Base-by-base conservation (phyloP, 768 basidiomycete species). In the Gymnopilus dilepis region DNA sequence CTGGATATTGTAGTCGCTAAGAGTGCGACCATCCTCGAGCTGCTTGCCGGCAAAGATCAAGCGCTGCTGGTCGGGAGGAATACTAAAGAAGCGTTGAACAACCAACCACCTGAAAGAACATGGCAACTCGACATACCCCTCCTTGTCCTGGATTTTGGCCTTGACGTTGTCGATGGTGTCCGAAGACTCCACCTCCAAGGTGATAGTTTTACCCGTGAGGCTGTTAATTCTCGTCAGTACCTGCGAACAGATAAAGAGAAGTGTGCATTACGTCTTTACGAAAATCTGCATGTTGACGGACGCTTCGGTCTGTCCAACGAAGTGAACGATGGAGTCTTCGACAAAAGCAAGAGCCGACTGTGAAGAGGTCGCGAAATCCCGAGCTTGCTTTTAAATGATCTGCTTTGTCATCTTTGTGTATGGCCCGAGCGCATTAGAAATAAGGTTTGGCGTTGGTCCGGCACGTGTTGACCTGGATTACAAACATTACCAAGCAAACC, bases 1-100 rank as follows among this genome's bases (percentile, higher is more conserved):
- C 82, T 99, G 97, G 74, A 99, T 97, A 84, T 97, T 96, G 80
- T 96, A 96, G 82, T 95, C 94, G 75, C 80, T 90, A 63, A 95
- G 89, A 63, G 92, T 99, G 77, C 95, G 92, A 65, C 97, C 97
- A 80, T 99, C 97, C 83, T 99, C 97, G 69, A 99, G 91, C 78
- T 98, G 97, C 83, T 99, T 98, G 69, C 97, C 97, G 56, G 97
- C 97, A 76, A 99, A 99, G 84, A 99, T 98, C 79, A 99, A 77
- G 69, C 97, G 95, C 78, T 98, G 96, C 78, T 96, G 95, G 80
- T 97, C 94, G 67, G 91, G 92, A 59, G 93, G 92, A 56, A 94
- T 95, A 24, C 92, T 93, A 66, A 24, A 38, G 26, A 51, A 53
- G 42, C 30, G 53, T 47, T 8, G 47, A 17, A 41, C n/a, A n/a